Base-by-base conservation (phyloP, 2,329 filamentous ascomycete genomes). In the Fusarium miscanthi region DNA sequence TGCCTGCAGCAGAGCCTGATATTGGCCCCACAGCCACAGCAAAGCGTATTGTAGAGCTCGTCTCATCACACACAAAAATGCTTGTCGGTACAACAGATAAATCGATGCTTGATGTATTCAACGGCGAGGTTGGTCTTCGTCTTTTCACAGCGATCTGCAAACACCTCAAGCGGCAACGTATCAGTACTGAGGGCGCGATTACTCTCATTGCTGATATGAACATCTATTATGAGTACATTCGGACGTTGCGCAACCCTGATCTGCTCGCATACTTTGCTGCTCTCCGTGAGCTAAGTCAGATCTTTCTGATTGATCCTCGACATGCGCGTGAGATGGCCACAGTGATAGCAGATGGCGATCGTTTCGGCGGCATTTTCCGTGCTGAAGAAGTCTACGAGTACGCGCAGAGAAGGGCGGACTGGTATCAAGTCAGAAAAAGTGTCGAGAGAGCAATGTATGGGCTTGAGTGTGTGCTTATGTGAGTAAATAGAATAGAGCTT, bases 391-490 rank as follows among this genome's bases (percentile, higher is more conserved):
- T 98, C 7, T 97, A 97, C 78, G 95, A 98, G 85, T 99, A 97
- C 84, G 96, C 95, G 3, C 94, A 98, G 82, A 86, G 96, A 74
- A 87, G 96, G 75, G 95, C 95, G 54, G 96, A 99, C 83, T 99
- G 96, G 96, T 97, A 96, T 80, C 88, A 92, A 76, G 94, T 99
- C 16, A 93, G 92, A 84, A 90, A 89, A 72, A 90, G 94, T 71
- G 96, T 99, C 10, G 96, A 99, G 85, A 92, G 93, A 82, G 94
- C 94, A 69, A 98, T 99, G 94, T 98, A 98, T 83, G 96, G 96
- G 8, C 89, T 97, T 80, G 95, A 96, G 67, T 99, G 96, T 82
- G 81, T 80, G 49, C 79, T 97, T 46, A 98, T 98, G 94, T 98
- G 82, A 87, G 27, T 25, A 41, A 9, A 40, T 42, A 17, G 11